A percentile compares a stretch with the other conserved stretches of the same genome.
Evolutionary conservation across 2,329 filamentous ascomycete genomes (phyloP).

Genomic region (Ceratocystis huliohia): DNA sequence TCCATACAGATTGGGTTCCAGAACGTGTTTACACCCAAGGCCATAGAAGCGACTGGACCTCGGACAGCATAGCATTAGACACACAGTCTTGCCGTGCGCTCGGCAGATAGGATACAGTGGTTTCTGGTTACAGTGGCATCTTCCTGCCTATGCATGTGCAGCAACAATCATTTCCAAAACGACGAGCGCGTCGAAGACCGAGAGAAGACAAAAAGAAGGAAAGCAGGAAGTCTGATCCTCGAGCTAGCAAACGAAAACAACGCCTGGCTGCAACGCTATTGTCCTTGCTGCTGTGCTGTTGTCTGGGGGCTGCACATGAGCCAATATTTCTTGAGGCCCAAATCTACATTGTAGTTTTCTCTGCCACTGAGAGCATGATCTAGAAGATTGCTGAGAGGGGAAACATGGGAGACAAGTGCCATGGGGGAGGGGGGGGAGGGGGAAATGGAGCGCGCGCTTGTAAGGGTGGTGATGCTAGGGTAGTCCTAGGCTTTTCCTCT

Average conservation of each 20-base stretch:
- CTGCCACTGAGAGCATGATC: neutral
- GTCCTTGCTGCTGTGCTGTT: neutral
- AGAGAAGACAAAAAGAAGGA: neutral
- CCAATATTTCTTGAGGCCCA: neutral
- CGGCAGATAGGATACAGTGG: neutral
- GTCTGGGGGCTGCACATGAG: neutral
- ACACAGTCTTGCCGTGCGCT: neutral
- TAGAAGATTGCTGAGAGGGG: constrained; percentile 7
- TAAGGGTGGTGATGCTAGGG: neutral
- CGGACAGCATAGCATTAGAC: neutral
- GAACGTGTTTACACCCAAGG: neutral
- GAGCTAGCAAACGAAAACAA: neutral
- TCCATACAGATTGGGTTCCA: neutral
- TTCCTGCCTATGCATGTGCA: neutral
- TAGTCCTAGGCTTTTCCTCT: neutral
- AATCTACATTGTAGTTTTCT: neutral
- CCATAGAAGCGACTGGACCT: neutral
- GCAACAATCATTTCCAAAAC: constrained; percentile 1
- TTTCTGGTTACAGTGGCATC: neutral
- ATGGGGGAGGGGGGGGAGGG: neutral
- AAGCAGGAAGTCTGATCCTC: neutral
- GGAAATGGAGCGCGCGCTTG: neutral
- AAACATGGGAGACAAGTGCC: neutral
- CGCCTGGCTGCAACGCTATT: neutral
- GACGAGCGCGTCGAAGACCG: neutral